These are phyloP conservation scores for Ceratocystis cubensis DNA, from an alignment of 2,329 filamentous ascomycete species.

Conservation along the genomic window DNA sequence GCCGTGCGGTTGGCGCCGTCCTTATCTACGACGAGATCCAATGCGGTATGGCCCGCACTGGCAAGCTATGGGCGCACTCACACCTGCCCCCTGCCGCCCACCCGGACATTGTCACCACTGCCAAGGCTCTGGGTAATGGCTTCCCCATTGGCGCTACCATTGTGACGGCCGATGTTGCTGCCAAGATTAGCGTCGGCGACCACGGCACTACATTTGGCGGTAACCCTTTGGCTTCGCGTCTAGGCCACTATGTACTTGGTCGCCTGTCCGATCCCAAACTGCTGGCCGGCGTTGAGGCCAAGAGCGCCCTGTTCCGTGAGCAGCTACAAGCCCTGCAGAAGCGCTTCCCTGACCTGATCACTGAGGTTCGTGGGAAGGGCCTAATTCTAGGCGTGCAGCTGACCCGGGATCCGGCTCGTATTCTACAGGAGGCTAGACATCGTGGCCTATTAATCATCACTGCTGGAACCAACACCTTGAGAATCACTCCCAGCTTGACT, in stretches of 20 bases:
- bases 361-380: conserved; percentile 69
- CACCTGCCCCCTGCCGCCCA: conserved; percentile 65
- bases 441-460: conserved; percentile 82
- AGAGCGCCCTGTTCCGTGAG: conserved; percentile 40
- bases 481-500: conserved; percentile 79
- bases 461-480: conserved; percentile 78
- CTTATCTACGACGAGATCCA: conserved; percentile 96
- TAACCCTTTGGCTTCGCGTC: conserved; percentile 71
- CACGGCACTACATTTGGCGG: conserved; percentile 92
- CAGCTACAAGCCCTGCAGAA: conserved; percentile 37
- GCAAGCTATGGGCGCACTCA: conserved; percentile 78
- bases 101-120: conserved; percentile 84
- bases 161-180: conserved; percentile 31
- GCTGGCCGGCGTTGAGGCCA: conserved; percentile 55
- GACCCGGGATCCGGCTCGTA: conserved; percentile 53
- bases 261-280: conserved; percentile 60
- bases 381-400: conserved; percentile 82
- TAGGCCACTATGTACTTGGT: conserved; percentile 75
- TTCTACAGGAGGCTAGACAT: conserved; percentile 78
- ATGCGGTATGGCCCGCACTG: conserved; percentile 79
- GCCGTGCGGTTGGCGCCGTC: conserved; percentile 74
- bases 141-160: conserved; percentile 74
- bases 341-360: conserved; percentile 54
- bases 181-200: conserved; percentile 49
- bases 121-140: conserved; percentile 92